phyloP scores from a whole-genome alignment of 208 protist genomes.

The Trypanosoma conorhini region DNA sequence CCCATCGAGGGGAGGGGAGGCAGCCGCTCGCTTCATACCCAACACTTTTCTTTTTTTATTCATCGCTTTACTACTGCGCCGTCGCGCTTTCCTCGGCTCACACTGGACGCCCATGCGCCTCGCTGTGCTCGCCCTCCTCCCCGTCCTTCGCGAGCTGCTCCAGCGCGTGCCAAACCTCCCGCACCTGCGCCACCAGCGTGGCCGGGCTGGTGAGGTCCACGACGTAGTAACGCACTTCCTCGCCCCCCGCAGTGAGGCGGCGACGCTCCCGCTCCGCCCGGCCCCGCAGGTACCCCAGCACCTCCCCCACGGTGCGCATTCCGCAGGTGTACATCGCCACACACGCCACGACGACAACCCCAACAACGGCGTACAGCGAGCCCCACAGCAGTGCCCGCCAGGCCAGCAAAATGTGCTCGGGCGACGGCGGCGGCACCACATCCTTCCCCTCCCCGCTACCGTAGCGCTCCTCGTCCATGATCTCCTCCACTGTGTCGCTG shows the following conservation, averaged over 20 bases:
- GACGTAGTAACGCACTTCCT: slow-evolving; percentile 52
- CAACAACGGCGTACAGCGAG: slow-evolving; percentile 60
- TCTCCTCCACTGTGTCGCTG: slow-evolving; percentile 27
- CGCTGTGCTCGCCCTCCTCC: not conserved
- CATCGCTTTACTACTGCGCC: not conserved
- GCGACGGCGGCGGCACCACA: slow-evolving; percentile 8
- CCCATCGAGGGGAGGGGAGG: no score
- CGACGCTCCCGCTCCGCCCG: slow-evolving; percentile 44
- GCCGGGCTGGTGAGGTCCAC: slow-evolving; percentile 66
- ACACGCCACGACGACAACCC: slow-evolving; percentile 36
- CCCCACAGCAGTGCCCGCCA: slow-evolving; percentile 75
- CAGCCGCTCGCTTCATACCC: no score
- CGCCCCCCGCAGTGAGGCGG: slow-evolving; percentile 30
- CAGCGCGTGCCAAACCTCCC: slow-evolving; percentile 57
- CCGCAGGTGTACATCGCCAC: slow-evolving; percentile 63
- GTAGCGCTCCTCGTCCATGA: slow-evolving; percentile 32
- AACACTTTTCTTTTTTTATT: no score
- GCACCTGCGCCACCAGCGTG: slow-evolving; percentile 44
- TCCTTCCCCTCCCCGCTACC: slow-evolving; percentile 17
- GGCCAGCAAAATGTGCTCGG: slow-evolving; percentile 63
- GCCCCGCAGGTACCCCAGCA: slow-evolving; percentile 43
- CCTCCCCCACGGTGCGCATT: slow-evolving; percentile 37
- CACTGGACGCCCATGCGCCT: no score
- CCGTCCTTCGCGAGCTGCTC: slow-evolving; percentile 39
- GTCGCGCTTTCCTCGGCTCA: not conserved